Evolutionary conservation across 768 basidiomycete genomes (phyloP).

Genomic region (Collybiopsis luxurians): DNA sequence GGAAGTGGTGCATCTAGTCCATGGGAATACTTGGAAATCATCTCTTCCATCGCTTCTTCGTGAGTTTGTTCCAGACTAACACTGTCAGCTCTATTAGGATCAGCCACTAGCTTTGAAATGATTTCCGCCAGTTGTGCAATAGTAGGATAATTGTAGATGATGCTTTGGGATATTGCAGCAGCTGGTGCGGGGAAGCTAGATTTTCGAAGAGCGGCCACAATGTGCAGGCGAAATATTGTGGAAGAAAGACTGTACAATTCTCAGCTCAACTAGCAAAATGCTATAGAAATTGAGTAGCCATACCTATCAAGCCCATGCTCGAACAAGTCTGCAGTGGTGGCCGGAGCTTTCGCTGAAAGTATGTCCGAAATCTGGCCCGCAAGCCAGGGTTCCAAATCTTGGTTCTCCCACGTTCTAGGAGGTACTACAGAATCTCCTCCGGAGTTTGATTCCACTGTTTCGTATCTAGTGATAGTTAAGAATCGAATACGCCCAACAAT

Average conservation of each 20-base stretch:
- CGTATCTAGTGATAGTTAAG: constrained; percentile 13
- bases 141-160: constrained; percentile 25
- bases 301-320: constrained; percentile 28
- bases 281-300: not conserved
- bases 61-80: not conserved
- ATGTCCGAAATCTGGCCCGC: constrained; percentile 20
- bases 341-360: constrained; percentile 19
- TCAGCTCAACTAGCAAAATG: not conserved
- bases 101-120: constrained; percentile 11
- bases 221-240: constrained; percentile 29
- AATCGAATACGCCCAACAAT: constrained; percentile 15
- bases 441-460: not conserved
- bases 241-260: constrained; percentile 17
- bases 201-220: constrained; percentile 30
- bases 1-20: constrained; percentile 24
- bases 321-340: constrained; percentile 20
- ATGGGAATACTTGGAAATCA: constrained; percentile 4
- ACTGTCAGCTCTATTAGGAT: constrained; percentile 18
- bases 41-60: constrained; percentile 13
- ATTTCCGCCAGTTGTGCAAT: constrained; percentile 21
- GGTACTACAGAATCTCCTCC: constrained; percentile 1
- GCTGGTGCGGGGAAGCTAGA: constrained; percentile 13
- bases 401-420: constrained; percentile 10
- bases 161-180: constrained; percentile 14
- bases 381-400: constrained; percentile 17